phyloP scores from a whole-genome alignment of 192 early-diverging fungal genomes.

The Linnemannia zychae region DNA sequence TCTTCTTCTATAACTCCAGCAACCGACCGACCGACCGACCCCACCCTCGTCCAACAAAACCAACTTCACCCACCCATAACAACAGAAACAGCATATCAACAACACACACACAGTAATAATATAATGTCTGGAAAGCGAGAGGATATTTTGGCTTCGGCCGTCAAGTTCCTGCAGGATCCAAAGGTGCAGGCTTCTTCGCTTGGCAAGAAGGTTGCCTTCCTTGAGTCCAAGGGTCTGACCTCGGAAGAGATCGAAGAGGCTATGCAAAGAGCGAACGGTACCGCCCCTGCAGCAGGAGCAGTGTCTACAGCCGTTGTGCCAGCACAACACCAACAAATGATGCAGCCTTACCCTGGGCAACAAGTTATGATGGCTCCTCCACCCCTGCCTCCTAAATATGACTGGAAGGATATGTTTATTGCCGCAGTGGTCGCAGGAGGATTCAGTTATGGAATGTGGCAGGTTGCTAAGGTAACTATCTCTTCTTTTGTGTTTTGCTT shows the following conservation, averaged over 20 bases:
- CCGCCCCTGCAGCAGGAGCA: constrained; percentile 16
- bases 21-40: not conserved
- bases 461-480: constrained; percentile 75
- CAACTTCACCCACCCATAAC: not conserved
- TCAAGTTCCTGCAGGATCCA: constrained; percentile 93
- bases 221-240: constrained; percentile 95
- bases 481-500: not conserved
- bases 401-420: constrained; percentile 97
- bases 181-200: constrained; percentile 91
- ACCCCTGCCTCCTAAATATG: constrained; percentile 70
- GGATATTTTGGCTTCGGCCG: constrained; percentile 84
- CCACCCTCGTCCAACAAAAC: not conserved
- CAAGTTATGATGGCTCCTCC: constrained; percentile 54
- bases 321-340: not conserved
- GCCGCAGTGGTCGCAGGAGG: constrained; percentile 89
- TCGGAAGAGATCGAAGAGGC: constrained; percentile 94
- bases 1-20: not conserved
- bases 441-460: constrained; percentile 89
- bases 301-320: constrained; percentile 18
- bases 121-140: constrained; percentile 68
- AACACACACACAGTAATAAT: not conserved
- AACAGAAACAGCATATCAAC: not conserved
- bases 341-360: constrained; percentile 33
- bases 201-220: constrained; percentile 94
- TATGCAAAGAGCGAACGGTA: constrained; percentile 72